phyloP scores from a whole-genome alignment of 495 filamentous ascomycete species.

The Aspergillus diversus region DNA sequence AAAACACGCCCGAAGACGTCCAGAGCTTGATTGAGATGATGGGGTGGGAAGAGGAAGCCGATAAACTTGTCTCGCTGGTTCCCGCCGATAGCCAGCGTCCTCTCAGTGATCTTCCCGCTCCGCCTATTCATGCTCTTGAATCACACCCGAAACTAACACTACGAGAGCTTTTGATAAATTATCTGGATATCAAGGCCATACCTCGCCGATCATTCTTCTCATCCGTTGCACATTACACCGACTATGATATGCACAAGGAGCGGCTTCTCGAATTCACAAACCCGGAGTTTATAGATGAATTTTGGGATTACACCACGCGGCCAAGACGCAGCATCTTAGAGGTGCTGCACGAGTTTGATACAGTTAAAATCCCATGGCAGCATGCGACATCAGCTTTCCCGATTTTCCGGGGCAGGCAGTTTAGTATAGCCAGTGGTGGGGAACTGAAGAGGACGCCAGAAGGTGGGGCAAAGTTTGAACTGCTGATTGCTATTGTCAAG shows the following conservation, averaged over 20 bases:
- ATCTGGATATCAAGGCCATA: conserved; percentile 86
- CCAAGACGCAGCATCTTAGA: conserved; percentile 91
- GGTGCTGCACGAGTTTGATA: conserved; percentile 85
- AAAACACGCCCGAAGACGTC: conserved; percentile 82
- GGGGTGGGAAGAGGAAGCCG: conserved; percentile 73
- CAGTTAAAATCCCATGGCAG: conserved; percentile 78
- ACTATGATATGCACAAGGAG: conserved; percentile 72
- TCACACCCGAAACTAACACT: conserved; percentile 62
- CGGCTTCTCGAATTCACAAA: conserved; percentile 81
- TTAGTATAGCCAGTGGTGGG: conserved; percentile 83
- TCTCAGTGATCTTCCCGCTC: conserved; percentile 31
- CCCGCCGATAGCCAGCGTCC: conserved; percentile 30
- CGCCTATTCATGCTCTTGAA: conserved; percentile 48
- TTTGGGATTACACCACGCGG: conserved; percentile 93
- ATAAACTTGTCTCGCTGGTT: conserved; percentile 59
- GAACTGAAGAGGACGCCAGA: conserved; percentile 42
- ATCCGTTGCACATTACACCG: conserved; percentile 70
- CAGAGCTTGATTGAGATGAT: conserved; percentile 72
- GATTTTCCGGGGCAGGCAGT: conserved; percentile 75
- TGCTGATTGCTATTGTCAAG: conserved; percentile 89
- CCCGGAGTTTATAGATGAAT: conserved; percentile 79
- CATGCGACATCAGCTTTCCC: conserved; percentile 73
- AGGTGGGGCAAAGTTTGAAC: conserved; percentile 61
- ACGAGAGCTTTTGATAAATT: conserved; percentile 73
- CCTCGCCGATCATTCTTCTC: conserved; percentile 86